Evolutionary conservation across 2,329 filamentous ascomycete genomes (phyloP), one percentile per base, ranked within the genome.

Genomic region (Mycogone perniciosa): DNA sequence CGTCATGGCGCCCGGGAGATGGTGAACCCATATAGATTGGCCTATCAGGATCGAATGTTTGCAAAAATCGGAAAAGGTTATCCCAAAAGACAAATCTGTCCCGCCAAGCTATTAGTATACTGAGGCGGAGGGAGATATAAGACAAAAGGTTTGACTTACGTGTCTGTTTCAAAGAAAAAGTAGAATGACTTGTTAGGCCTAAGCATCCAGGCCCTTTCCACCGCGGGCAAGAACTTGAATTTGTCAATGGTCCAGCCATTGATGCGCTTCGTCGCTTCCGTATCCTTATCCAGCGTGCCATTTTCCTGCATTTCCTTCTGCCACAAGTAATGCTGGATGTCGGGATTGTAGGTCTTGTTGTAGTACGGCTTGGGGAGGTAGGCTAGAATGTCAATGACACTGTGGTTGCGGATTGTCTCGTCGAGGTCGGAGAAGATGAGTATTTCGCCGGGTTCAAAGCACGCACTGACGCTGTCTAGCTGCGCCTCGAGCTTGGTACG

Each of bases 181-280:
- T 77, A 81, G 71, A 78, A 80, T 34, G 75, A 67, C 42, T 73
- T 72, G n/a, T 70, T 63, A 2, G 72, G 72, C 31, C 73, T 74
- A 48, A 65, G 61, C 30, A 67, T 63, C 64, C 76, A 77, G 1
- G 76, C 73, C 30, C 71, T 64, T 52, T 79, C 74, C 4, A 81
- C 65, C 71, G 79, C 77, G 38, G 77, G 75, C 31, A 81, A 59
- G 54, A 80, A 80, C 60, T 81, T 81, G 69, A 74, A 81, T 59
- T 76, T 77, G 62, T 81, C 77, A 42, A 80, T 67, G 29, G 64
- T 70, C 77, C 77, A 80, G 2, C 76, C 76, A 38, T 62, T 66
- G 54, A 66, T 65, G 29, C 52, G 67, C 63, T 48, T 56, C 29
- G 57, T 65, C 10, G 59, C 60, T 53, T 63, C 60, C 49, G 55